phyloP scores from a whole-genome alignment of 176 grass and related monocot species.

The Alloteropsis semialata region DNA sequence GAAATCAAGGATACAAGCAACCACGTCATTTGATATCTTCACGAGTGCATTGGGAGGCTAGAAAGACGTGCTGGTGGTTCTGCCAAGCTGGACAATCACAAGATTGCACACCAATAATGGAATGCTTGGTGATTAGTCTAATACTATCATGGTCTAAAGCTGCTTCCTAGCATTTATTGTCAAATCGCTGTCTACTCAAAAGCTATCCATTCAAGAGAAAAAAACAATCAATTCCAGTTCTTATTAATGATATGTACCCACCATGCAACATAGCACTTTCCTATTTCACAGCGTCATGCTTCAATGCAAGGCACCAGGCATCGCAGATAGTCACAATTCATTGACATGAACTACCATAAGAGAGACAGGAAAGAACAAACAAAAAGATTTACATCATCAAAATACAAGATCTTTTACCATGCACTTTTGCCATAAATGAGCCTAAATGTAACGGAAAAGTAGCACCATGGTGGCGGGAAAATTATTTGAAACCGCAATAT shows the following conservation, averaged over 20 bases:
- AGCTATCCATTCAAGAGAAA: neutral
- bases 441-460: neutral
- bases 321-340: neutral
- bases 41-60: neutral
- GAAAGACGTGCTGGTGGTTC: neutral
- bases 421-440: neutral
- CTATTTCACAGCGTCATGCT: neutral
- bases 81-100: neutral
- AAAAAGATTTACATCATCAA: neutral
- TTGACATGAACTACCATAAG: neutral
- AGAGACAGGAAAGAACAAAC: neutral
- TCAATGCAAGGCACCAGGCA: neutral
- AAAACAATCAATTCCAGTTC: neutral
- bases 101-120: neutral
- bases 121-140: neutral
- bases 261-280: neutral
- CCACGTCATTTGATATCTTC: neutral
- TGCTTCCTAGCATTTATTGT: neutral
- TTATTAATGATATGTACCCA: conserved; percentile 5
- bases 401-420: neutral
- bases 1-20: neutral
- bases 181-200: neutral
- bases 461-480: neutral
- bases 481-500: neutral
- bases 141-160: neutral